These are phyloP conservation scores for Casuarina glauca DNA, from an alignment of 306 rosid genomes.

Conservation along the genomic window DNA sequence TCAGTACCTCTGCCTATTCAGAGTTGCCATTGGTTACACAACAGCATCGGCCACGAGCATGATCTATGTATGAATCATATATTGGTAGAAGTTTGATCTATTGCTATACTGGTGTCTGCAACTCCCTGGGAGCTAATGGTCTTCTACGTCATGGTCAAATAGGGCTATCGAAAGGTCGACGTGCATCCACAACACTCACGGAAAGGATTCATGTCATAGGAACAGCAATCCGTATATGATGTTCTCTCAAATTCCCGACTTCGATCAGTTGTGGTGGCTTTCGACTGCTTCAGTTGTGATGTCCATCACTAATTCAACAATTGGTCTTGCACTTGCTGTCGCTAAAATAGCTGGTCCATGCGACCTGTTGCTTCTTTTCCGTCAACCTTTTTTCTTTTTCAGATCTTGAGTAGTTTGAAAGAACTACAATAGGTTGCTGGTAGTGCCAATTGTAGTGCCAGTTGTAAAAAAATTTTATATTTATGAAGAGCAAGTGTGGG, in stretches of 20 bases:
- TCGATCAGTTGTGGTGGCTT: slow-evolving; percentile 91
- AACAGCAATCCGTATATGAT: slow-evolving; percentile 78
- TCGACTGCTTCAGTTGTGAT: slow-evolving; percentile 78
- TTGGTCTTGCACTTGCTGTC: slow-evolving; percentile 84
- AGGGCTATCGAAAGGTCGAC: slow-evolving; percentile 80
- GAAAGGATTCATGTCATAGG: slow-evolving; percentile 57
- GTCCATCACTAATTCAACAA: slow-evolving; percentile 77
- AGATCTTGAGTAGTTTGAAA: no score
- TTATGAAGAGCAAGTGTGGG: no score
- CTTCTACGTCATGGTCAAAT: slow-evolving; percentile 25
- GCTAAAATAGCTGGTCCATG: slow-evolving; percentile 59
- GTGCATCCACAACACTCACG: slow-evolving; percentile 63
- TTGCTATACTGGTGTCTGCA: neutral
- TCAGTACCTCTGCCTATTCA: slow-evolving; percentile 74
- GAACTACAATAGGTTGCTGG: no score
- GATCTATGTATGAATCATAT: slow-evolving; percentile 48
- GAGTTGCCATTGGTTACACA: slow-evolving; percentile 79
- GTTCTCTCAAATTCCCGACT: slow-evolving; percentile 74
- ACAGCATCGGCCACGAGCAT: slow-evolving; percentile 77
- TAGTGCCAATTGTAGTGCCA: no score
- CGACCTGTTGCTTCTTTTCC: no score
- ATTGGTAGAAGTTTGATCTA: no score
- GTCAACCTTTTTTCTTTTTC: no score
- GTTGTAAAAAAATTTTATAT: no score
- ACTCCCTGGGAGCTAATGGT: slow-evolving; percentile 13